Percentiles rank a stretch among this genome's conserved stretches.
These are phyloP conservation scores for Alectoria sarmentosa DNA, from an alignment of 495 filamentous ascomycete species.

Conservation along the genomic window DNA sequence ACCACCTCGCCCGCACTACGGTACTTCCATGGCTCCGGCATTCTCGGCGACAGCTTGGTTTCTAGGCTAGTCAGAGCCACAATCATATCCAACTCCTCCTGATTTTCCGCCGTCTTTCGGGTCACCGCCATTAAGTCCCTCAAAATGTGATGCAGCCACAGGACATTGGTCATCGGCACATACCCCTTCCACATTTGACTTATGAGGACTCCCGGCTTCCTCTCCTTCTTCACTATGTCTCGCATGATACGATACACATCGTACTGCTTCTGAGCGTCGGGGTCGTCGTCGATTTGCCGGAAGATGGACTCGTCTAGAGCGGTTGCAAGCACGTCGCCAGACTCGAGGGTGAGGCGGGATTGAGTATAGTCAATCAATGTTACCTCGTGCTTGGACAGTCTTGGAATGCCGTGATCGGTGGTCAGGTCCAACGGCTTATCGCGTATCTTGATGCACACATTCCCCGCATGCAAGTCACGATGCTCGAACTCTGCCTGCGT, in stretches of 20 bases:
- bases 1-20: conserved; percentile 1
- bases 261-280: conserved; percentile 19
- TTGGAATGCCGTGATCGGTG: background rate
- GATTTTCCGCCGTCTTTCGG: background rate
- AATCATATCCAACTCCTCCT: background rate
- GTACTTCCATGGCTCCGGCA: background rate
- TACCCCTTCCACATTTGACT: conserved; percentile 36
- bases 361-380: conserved; percentile 90
- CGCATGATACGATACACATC: conserved; percentile 23
- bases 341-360: conserved; percentile 49
- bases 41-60: background rate
- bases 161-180: conserved; percentile 41
- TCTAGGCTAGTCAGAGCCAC: background rate
- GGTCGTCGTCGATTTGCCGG: conserved; percentile 10
- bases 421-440: background rate
- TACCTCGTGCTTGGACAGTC: conserved; percentile 51
- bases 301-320: conserved; percentile 35
- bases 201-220: conserved; percentile 18
- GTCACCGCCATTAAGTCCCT: conserved; percentile 34
- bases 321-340: conserved; percentile 36
- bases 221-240: conserved; percentile 31
- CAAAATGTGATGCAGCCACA: conserved; percentile 47
- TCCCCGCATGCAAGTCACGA: conserved; percentile 81
- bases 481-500: conserved; percentile 74
- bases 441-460: conserved; percentile 59